Conservation (phyloP, 768 basidiomycete species). For the Tephrocybe rancida region DNA sequence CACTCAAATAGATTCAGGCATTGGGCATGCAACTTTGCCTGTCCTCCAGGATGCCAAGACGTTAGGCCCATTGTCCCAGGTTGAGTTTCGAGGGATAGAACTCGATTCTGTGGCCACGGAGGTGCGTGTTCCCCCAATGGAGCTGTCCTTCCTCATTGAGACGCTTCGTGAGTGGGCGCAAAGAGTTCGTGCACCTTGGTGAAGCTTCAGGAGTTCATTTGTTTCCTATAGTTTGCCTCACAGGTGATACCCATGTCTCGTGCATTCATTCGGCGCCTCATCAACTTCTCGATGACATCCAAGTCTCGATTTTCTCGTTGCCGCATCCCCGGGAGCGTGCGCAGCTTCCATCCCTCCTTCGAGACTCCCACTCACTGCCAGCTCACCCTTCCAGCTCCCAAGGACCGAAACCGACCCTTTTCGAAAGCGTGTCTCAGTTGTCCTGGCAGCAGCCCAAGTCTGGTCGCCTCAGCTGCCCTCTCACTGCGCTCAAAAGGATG, state of each 20-base stretch:
- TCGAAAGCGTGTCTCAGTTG: conserved; percentile 11
- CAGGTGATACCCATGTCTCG: conserved; percentile 35
- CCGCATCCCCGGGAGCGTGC: conserved; percentile 24
- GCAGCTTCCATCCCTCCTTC: conserved; percentile 26
- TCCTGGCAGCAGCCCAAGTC: conserved; percentile 24
- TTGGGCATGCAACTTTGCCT: conserved; percentile 25
- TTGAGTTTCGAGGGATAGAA: conserved; percentile 29
- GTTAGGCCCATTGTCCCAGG: conserved; percentile 17
- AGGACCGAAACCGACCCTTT: conserved; percentile 43
- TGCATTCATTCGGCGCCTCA: conserved; percentile 28
- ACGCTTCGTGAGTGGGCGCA: conserved; percentile 23
- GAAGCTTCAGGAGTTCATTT: conserved; percentile 31
- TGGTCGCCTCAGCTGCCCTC: conserved; percentile 13
- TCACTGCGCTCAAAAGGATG: conserved; percentile 13
- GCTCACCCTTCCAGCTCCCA: conserved; percentile 33
- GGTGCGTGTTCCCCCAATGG: conserved; percentile 31
- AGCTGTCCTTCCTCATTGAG: conserved; percentile 24
- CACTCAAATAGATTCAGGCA: conserved; percentile 21
- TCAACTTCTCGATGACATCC: conserved; percentile 29
- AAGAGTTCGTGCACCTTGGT: conserved; percentile 18
- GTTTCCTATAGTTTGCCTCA: conserved; percentile 34
- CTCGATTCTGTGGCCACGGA: conserved; percentile 26
- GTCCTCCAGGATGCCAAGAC: conserved; percentile 27
- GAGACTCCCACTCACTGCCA: conserved; percentile 22
- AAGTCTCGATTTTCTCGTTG: conserved; percentile 17